phyloP scores from a whole-genome alignment of 164 flowering plant species.

The Litsea cubeba region DNA sequence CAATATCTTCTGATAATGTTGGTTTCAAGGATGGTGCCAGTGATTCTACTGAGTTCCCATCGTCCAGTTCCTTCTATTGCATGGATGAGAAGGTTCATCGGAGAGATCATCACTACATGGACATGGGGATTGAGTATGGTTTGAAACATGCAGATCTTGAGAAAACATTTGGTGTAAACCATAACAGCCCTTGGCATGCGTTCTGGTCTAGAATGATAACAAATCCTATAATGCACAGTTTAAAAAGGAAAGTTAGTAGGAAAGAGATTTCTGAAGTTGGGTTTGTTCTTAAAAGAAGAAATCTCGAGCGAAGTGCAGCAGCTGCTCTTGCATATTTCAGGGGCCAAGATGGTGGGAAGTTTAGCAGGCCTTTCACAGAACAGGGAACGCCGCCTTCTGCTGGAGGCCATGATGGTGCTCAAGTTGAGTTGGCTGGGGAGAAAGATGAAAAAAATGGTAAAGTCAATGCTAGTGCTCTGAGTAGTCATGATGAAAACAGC shows the following conservation, averaged over 20 bases:
- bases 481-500: constrained; percentile 11
- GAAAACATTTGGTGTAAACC: constrained; percentile 68
- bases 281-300: constrained; percentile 49
- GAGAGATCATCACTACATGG: constrained; percentile 83
- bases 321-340: constrained; percentile 61
- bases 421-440: constrained; percentile 16
- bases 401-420: constrained; percentile 25
- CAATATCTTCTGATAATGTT: constrained; percentile 24
- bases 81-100: constrained; percentile 62
- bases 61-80: constrained; percentile 37
- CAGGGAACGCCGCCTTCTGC: constrained; percentile 14
- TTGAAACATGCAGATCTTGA: constrained; percentile 82
- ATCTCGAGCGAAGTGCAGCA: constrained; percentile 74
- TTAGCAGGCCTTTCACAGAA: constrained; percentile 21
- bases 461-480: constrained; percentile 9
- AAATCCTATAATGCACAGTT: constrained; percentile 40
- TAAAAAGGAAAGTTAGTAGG: constrained; percentile 52
- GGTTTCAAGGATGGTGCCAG: constrained; percentile 23
- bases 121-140: constrained; percentile 65
- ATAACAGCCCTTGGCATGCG: constrained; percentile 44
- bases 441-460: constrained; percentile 18
- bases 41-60: constrained; percentile 20
- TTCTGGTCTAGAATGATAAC: constrained; percentile 57
- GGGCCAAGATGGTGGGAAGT: constrained; percentile 26
- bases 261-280: constrained; percentile 33